These are phyloP conservation scores for Mycena alexandri DNA, from an alignment of 768 basidiomycete genomes.

Conservation along the genomic window DNA sequence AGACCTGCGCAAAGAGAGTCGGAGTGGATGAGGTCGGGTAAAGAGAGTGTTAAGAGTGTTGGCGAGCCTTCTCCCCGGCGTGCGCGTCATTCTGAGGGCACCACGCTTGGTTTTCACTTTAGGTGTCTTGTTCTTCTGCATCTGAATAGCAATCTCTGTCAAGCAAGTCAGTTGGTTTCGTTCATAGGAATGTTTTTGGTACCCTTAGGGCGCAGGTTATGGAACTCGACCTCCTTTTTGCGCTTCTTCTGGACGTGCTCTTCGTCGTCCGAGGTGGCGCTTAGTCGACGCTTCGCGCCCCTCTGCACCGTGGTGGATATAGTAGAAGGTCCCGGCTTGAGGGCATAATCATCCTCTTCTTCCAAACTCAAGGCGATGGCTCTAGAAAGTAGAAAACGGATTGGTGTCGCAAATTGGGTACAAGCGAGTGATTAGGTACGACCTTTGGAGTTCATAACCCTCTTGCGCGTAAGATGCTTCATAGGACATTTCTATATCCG, in stretches of 20 bases:
- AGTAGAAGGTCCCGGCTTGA: not conserved
- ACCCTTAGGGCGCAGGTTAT: not conserved
- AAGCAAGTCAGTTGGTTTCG: not conserved
- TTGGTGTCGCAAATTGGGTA: too few relatives aligned
- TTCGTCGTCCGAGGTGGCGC: not conserved
- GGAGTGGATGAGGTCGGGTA: conserved; percentile 16
- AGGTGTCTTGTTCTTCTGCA: not conserved
- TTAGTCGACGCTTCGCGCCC: not conserved
- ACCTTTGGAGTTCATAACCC: too few relatives aligned
- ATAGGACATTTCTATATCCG: too few relatives aligned
- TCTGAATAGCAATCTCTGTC: not conserved
- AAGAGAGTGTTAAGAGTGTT: not conserved
- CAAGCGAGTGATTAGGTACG: too few relatives aligned
- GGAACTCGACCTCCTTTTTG: not conserved
- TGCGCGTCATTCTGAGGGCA: conserved; percentile 21
- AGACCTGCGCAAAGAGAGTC: not conserved
- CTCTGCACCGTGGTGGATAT: not conserved
- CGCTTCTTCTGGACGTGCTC: too few relatives aligned
- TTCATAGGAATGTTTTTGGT: not conserved
- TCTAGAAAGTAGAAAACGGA: too few relatives aligned
- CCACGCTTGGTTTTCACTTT: conserved; percentile 3
- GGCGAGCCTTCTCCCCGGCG: conserved; percentile 1
- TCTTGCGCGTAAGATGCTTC: too few relatives aligned
- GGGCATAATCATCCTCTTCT: not conserved
- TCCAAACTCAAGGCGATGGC: not conserved